phyloP scores from a whole-genome alignment of 2,329 filamentous ascomycete genomes.

The Grosmannia clavigera region DNA sequence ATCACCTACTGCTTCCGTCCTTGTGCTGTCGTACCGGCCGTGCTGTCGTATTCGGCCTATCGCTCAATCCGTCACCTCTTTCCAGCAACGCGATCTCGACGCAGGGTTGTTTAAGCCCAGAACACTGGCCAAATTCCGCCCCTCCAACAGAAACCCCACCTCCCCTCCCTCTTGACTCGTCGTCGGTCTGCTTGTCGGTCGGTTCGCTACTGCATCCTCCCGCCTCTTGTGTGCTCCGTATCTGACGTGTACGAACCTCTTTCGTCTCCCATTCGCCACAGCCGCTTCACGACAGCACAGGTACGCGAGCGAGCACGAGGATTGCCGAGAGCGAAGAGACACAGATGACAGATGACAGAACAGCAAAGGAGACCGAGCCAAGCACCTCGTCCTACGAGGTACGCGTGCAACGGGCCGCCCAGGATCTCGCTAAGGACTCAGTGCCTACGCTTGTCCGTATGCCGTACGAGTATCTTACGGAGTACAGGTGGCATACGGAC shows the following conservation, averaged over 20 bases:
- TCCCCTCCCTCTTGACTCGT: background rate
- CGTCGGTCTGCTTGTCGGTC: background rate
- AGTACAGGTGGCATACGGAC: background rate
- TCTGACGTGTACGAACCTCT: background rate
- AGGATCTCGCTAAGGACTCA: background rate
- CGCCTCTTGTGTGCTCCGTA: background rate
- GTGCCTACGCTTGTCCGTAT: too few species aligned
- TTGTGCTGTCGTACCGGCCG: background rate
- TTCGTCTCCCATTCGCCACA: background rate
- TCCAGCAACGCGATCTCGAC: background rate
- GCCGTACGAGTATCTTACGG: background rate
- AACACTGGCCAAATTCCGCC: background rate
- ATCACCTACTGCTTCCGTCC: background rate
- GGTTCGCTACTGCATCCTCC: background rate
- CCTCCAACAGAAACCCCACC: background rate
- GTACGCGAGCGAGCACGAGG: background rate
- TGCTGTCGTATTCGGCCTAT: background rate
- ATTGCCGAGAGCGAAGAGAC: too few species aligned
- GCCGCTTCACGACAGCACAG: background rate
- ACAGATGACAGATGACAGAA: too few species aligned
- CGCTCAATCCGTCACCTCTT: background rate
- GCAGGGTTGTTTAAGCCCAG: background rate
- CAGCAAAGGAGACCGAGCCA: too few species aligned
- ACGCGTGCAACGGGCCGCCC: background rate
- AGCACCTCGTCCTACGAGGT: background rate